phyloP scores from a whole-genome alignment of 2,329 filamentous ascomycete species.

The Teratosphaeriaceae sp. region DNA sequence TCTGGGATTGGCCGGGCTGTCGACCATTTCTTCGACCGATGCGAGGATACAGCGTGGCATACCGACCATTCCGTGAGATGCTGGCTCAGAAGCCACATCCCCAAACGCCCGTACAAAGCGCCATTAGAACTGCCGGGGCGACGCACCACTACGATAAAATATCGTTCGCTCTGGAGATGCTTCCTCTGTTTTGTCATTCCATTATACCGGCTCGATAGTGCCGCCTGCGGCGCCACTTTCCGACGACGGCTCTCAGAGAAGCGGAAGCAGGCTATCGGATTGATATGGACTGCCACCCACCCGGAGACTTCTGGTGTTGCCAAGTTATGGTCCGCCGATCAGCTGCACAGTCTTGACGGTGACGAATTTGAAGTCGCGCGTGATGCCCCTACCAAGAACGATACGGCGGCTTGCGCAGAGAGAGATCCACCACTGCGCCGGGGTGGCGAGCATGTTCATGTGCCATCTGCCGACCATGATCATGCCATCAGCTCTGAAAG shows the following conservation, averaged over 20 bases:
- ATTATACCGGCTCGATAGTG: slow-evolving; percentile 2
- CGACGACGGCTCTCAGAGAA: slow-evolving; percentile 1
- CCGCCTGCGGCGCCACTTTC: slow-evolving; percentile 1
- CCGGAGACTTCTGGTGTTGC: not conserved
- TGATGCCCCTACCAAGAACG: not conserved
- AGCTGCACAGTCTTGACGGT: not conserved
- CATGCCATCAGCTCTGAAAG: slow-evolving; percentile 1
- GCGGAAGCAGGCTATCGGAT: slow-evolving; percentile 1
- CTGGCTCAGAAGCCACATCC: slow-evolving; percentile 8
- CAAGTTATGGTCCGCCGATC: not conserved
- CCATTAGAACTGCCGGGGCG: slow-evolving; percentile 6
- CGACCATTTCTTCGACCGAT: slow-evolving; percentile 7
- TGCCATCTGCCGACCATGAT: not conserved
- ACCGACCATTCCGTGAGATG: slow-evolving; percentile 8
- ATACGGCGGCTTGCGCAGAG: not conserved
- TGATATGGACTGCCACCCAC: slow-evolving; percentile 1
- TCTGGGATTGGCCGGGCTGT: slow-evolving; percentile 3
- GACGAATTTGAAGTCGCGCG: not conserved
- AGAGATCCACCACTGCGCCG: not conserved
- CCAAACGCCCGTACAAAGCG: slow-evolving; percentile 8
- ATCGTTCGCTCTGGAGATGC: slow-evolving; percentile 7
- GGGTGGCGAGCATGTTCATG: not conserved
- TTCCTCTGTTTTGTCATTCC: slow-evolving; percentile 4
- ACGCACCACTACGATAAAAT: not conserved
- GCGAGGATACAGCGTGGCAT: slow-evolving; percentile 8